These are phyloP conservation scores for Candida stauntonica DNA, from an alignment of 805 yeast species.

Conservation along the genomic window DNA sequence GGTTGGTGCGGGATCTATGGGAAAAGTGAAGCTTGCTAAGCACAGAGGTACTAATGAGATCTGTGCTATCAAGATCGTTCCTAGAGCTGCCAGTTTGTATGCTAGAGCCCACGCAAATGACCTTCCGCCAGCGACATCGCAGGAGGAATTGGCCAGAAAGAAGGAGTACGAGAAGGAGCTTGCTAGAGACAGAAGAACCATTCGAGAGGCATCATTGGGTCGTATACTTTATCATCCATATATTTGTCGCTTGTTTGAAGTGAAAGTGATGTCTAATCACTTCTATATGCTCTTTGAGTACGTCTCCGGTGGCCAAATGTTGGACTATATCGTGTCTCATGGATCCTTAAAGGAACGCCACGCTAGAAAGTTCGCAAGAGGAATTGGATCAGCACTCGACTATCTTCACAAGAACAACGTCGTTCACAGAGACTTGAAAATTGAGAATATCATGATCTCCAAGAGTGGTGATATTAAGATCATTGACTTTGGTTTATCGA, in stretches of 20 bases:
- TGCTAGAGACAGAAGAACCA: slow-evolving; percentile 86
- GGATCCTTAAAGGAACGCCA: slow-evolving; percentile 91
- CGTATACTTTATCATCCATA: slow-evolving; percentile 86
- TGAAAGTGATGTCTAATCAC: slow-evolving; percentile 94
- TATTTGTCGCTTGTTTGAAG: slow-evolving; percentile 87
- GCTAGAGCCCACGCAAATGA: slow-evolving; percentile 67
- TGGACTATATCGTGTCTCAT: slow-evolving; percentile 94
- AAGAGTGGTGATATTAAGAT: slow-evolving; percentile 92
- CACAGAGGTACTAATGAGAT: slow-evolving; percentile 77
- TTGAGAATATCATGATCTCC: slow-evolving; percentile 92
- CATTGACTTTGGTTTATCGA: slow-evolving; percentile 94
- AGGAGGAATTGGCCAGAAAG: slow-evolving; percentile 54
- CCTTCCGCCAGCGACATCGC: slow-evolving; percentile 57
- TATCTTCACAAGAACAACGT: slow-evolving; percentile 92
- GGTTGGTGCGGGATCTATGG: slow-evolving; percentile 99
- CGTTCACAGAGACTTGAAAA: slow-evolving; percentile 94
- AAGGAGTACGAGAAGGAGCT: slow-evolving; percentile 78
- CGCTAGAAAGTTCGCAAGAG: slow-evolving; percentile 92
- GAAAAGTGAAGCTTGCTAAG: slow-evolving; percentile 91
- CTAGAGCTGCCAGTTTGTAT: slow-evolving; percentile 77
- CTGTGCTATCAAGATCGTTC: slow-evolving; percentile 91
- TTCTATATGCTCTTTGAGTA: slow-evolving; percentile 96
- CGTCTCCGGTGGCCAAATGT: slow-evolving; percentile 95
- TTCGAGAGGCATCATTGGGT: slow-evolving; percentile 94
- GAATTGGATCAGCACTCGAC: slow-evolving; percentile 89